Base-by-base conservation (phyloP, 1,284 basidiomycete species). In the Trichosporon sp. region DNA sequence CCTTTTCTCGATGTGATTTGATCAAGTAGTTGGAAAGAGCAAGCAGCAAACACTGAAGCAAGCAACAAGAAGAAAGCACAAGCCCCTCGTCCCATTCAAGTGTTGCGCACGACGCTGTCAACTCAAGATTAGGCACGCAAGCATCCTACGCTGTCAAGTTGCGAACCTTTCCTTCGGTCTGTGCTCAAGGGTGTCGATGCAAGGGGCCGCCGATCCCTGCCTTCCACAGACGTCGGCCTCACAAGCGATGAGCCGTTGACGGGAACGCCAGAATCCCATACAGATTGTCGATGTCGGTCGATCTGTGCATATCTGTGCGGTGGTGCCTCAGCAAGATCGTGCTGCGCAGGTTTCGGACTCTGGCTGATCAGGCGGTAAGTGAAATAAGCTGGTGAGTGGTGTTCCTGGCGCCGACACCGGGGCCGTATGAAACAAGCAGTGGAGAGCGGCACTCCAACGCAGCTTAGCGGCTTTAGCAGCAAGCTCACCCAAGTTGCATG, bases 31-130 rank as follows among this genome's bases (percentile, higher is more conserved):
- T 60, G 56, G 29, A 60, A 32, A 32, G 56, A 60, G 56, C 27
- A 60, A 60, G 56, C 56, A 60, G 56, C 56, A 60, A 51, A 60
- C 56, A 31, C 56, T 60, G 56, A 60, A 60, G 56, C 56, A 60
- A 60, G 56, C 56, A 60, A 60, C 56, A 60, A n/a, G 56, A 60
- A 31, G 27, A 31, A 60, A 31, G 56, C 56, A 60, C 56, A 60
- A 60, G 56, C 56, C 56, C 29, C 31, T 23, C 56, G 56, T 60
- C 18, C 56, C 15, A 29, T 7, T 60, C 56, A 31, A 60, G 29
- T n/a, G 56, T 58, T n/a, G 15, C 56, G 27, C 27, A 29, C 56
- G 29, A 31, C 56, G 56, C 29, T n/a, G 56, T n/a, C 18, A 3
- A 18, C 29, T 32, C 53, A 60, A 31, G 56, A n/a, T 32, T 31